Conservation (phyloP, 2,329 filamentous ascomycete genomes). For the Periconia sp. region DNA sequence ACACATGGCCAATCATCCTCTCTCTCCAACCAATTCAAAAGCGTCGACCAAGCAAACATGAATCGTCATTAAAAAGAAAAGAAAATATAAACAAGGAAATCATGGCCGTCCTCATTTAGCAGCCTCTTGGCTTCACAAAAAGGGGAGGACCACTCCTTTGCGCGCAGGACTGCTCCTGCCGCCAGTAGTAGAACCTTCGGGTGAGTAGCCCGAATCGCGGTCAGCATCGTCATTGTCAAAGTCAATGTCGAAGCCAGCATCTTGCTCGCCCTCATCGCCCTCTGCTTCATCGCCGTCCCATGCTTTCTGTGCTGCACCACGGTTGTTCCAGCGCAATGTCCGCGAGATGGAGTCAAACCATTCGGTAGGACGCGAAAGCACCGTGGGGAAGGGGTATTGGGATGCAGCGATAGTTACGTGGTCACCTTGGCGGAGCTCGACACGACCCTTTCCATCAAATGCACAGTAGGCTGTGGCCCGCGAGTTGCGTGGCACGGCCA, state of each 20-base stretch:
- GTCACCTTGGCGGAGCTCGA: conserved; percentile 91
- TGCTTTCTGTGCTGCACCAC: conserved; percentile 87
- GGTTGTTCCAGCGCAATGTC: conserved; percentile 91
- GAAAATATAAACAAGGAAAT: neutral
- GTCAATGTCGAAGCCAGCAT: conserved; percentile 89
- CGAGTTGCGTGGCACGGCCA: conserved; percentile 80
- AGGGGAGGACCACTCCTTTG: conserved; percentile 38
- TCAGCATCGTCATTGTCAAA: conserved; percentile 71
- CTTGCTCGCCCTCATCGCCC: conserved; percentile 50
- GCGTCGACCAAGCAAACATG: neutral
- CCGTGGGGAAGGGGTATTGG: conserved; percentile 95
- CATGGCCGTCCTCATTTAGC: neutral
- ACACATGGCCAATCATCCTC: neutral
- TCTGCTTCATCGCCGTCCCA: conserved; percentile 58
- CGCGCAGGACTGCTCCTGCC: conserved; percentile 36
- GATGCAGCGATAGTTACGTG: conserved; percentile 95
- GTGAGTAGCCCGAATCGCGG: conserved; percentile 45
- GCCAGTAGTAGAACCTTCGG: conserved; percentile 39
- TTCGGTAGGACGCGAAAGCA: conserved; percentile 84
- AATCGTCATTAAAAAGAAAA: conserved; percentile 1
- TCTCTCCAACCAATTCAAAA: neutral
- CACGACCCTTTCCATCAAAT: conserved; percentile 94
- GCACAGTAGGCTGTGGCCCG: conserved; percentile 94
- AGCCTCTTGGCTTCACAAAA: conserved; percentile 20
- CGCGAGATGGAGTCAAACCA: conserved; percentile 97